Base-by-base conservation (phyloP, 257 asterid species). In the Capsicum baccatum region DNA sequence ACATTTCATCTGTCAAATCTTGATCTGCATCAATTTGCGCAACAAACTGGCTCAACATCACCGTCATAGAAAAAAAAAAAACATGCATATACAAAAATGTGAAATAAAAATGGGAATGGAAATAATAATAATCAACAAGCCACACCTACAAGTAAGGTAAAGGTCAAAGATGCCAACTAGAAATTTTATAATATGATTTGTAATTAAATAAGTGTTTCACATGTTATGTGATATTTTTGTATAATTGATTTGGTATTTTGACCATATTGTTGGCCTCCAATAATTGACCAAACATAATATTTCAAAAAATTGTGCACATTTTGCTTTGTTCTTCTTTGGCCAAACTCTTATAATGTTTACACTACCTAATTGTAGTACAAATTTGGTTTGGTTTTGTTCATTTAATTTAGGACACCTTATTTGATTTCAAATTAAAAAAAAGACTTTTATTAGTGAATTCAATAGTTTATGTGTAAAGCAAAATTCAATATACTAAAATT, bases 101-200 rank as follows among this genome's bases (percentile, higher is more conserved):
- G 6, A 52, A 76, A 26, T 14, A 52, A 21, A 50, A 54, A 76
- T 76, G 14, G 62, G 6, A 74, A 48, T 21, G 81, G 62, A 74
- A 63, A 11, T 63, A 9, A 42, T 3, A 64, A 50, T 26, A 21
- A 54, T 54, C 9, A 52, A 76, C 81, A 76, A 76, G 63, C 15
- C 12, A 76, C 81, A 52, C 13, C 14, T 76, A 12, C n/a, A 2
- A 7, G 64, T 54, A 57, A 48, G 81, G 64, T 76, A 54, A 54
- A 54, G 48, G 81, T 76, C 81, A 76, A 76, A 76, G 26, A 54
- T 76, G 64, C 81, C 81, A 21, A 62, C 81, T 48, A 1, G 21
- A 76, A 76, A 6, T 19, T 74, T 48, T 74, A 44, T 47, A 73
- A 4, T 17, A 47, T 47, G 35, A 5, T 71, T 70, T 42, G 16